Evolutionary conservation across 2,329 filamentous ascomycete genomes (phyloP), one percentile per base, ranked within the genome.

Genomic region (Fusarium gaditjirri): DNA sequence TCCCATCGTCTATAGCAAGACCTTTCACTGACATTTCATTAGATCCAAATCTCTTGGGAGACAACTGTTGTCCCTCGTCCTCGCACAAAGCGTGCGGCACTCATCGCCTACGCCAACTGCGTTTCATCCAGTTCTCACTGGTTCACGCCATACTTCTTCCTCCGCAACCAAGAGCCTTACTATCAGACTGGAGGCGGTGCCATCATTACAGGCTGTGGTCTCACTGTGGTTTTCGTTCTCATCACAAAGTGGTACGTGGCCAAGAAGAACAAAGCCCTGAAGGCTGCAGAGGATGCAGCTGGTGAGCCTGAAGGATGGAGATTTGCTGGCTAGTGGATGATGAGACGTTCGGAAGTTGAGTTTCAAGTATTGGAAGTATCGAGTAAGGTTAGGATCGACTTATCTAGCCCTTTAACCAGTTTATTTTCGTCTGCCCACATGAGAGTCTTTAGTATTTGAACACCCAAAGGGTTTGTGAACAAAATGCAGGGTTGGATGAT

Each of bases 81-180:
- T 0, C 77, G 82, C 2, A 81, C 78, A 16, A 84, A 84, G 63
- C 78, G 80, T 39, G 83, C 83, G 0, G 83, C 82, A 0, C 78
- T 84, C 2, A 81, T 84, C 52, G 83, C 83, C 2, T 83, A 83
- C 47, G 82, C 83, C 9, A 84, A 84, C 53, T 82, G 79, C 38
- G 78, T 83, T 3, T 81, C 78, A n/a, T 80, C 80, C 8, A 75
- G 79, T 2, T 81, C 79, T 5, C 83, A 84, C 41, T 84, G 82
- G 82, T 84, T 83, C 55, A 82, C 78, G 0, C 82, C 82, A 0
- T 83, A 84, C 64, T 84, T 84, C 64, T 80, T 78, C 44, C 70
- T 78, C 1, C 68, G 71, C 6, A 73, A 75, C 36, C 77, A 80
- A 21, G 78, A 79, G 8, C 78, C 78, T 5, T 77, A 76, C 25